These are phyloP conservation scores for Solanum virginianum DNA, from an alignment of 257 asterid species.

Conservation along the genomic window DNA sequence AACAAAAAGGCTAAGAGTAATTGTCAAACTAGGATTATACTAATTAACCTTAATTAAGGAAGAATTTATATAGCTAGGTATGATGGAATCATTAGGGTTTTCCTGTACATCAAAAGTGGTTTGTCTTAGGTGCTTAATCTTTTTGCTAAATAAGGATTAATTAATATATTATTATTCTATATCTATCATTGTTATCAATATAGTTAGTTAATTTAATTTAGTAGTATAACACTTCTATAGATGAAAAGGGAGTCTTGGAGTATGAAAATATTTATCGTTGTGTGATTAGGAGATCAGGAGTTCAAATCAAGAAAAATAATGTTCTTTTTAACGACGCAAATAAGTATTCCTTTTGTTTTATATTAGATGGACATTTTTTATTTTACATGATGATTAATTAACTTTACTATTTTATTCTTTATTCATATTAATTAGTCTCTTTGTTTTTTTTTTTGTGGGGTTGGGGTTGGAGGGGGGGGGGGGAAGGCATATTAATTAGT, in stretches of 20 bases:
- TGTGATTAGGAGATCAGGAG: background rate
- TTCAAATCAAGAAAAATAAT: background rate
- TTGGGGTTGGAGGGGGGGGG: no score
- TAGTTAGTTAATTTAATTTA: background rate
- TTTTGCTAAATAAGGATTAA: background rate
- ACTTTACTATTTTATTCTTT: no score
- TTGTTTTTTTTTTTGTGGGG: no score
- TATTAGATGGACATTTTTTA: no score
- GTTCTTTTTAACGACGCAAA: background rate
- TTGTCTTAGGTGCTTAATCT: background rate
- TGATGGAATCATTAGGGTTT: background rate
- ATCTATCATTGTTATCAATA: background rate
- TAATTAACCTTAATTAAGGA: background rate
- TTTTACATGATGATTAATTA: no score
- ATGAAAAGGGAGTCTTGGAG: background rate
- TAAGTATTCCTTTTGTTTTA: no score
- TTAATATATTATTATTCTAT: background rate
- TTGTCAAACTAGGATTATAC: background rate
- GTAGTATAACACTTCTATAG: background rate
- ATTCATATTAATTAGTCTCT: no score
- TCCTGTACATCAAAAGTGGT: background rate
- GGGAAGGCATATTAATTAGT: no score
- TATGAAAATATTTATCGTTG: background rate
- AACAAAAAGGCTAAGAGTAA: background rate
- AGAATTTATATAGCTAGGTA: background rate